Evolutionary conservation across 1,284 basidiomycete species (phyloP).

Genomic region (Fistulinella cinereoalba): DNA sequence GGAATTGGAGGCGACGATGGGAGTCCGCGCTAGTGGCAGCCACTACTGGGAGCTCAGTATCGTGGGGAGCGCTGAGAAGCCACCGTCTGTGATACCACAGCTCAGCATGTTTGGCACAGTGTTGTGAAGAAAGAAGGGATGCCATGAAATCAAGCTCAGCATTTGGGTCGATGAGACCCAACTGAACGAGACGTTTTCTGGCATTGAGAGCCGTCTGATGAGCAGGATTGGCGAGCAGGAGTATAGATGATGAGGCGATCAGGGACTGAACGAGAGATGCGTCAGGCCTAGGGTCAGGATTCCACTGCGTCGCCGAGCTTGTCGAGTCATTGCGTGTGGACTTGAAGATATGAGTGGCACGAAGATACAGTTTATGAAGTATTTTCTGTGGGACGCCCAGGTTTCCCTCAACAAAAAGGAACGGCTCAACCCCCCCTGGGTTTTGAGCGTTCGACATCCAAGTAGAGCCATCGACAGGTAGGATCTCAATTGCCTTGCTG

Average conservation of each 20-base stretch:
- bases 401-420: slow-evolving; percentile 53
- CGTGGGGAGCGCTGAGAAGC: slow-evolving; percentile 42
- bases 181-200: slow-evolving; percentile 49
- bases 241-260: slow-evolving; percentile 41
- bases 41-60: background rate
- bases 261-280: slow-evolving; percentile 8
- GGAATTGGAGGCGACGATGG: slow-evolving; percentile 5
- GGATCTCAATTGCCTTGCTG: slow-evolving; percentile 27
- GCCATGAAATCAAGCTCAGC: slow-evolving; percentile 49
- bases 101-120: slow-evolving; percentile 59
- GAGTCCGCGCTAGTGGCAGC: background rate
- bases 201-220: slow-evolving; percentile 63
- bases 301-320: background rate
- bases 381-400: slow-evolving; percentile 63
- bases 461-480: slow-evolving; percentile 24
- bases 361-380: slow-evolving; percentile 50
- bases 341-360: slow-evolving; percentile 40
- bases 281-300: no score
- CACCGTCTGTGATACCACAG: slow-evolving; percentile 68
- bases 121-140: slow-evolving; percentile 48
- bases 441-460: slow-evolving; percentile 13
- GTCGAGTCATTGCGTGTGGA: slow-evolving; percentile 8
- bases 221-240: slow-evolving; percentile 64
- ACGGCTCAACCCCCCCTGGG: slow-evolving; percentile 36
- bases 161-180: slow-evolving; percentile 33